Base-by-base conservation (phyloP, 805 yeast genomes). In the Cyberlindnera euphorbiae region DNA sequence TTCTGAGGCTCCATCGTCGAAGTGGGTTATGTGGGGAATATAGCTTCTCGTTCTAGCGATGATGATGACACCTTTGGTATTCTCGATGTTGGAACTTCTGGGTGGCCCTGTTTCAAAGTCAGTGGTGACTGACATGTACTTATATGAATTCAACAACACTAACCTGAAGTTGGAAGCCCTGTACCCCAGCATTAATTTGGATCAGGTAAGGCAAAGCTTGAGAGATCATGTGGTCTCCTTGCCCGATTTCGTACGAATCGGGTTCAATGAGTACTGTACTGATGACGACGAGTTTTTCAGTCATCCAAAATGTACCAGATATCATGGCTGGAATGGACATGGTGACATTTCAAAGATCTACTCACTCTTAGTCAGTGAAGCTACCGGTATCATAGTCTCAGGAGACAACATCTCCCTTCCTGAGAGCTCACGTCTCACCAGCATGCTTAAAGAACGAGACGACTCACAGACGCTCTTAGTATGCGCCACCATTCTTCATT, bases 261-360 rank as follows among this genome's bases (percentile, higher is more conserved):
- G 36, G 5, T 22, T 32, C 19, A 8, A 6, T 4, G 33, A 32
- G 26, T 28, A 28, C 28, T 37, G 41, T 21, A 32, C 30, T 9
- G 36, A 32, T n/a, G 41, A 37, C 21, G 41, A 37, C 13, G 30
- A 35, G 2, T 15, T 4, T 3, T 37, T 37, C 31, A 19, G 16
- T 12, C 25, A n/a, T 8, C 17, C 25, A 10, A 14, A 26, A 8
- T 37, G 41, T 17, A 15, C 13, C 4, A 24, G 21, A 19, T 29
- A 37, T 13, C 31, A 36, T 22, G 8, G 6, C 8, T 30, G 35
- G 39, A 30, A 25, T n/a, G 21, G 23, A n/a, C 8, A 28, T 2
- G 36, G 36, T 12, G 19, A 23, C 13, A 8, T 37, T 6, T 15
- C 15, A 11, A 15, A 32, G 22, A 37, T 37, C 7, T 37, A 37